Evolutionary conservation across 495 filamentous ascomycete genomes (phyloP).

Genomic region (Penicillium odoratum): DNA sequence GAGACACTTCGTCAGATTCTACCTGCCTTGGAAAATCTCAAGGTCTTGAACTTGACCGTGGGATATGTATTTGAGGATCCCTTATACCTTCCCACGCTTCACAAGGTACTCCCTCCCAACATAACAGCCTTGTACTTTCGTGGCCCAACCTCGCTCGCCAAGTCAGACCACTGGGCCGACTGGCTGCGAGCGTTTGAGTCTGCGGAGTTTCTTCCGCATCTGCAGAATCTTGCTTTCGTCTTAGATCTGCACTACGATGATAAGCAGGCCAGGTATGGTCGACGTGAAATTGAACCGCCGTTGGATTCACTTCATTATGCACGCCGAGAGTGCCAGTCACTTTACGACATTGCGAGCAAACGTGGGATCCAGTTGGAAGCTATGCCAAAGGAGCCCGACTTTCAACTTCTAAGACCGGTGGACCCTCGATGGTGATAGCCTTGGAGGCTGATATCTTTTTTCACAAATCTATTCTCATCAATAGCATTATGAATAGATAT

Average conservation of each 20-base stretch:
- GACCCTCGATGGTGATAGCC: constrained; percentile 1
- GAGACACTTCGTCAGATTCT: constrained; percentile 10
- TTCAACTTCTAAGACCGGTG: background rate
- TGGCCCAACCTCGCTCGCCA: constrained; percentile 20
- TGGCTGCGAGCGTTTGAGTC: constrained; percentile 24
- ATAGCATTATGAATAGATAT: background rate
- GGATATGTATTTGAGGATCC: constrained; percentile 25
- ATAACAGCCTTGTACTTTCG: constrained; percentile 23
- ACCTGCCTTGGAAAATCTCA: constrained; percentile 14
- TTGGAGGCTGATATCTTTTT: background rate
- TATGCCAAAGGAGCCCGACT: constrained; percentile 2
- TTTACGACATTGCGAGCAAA: constrained; percentile 12
- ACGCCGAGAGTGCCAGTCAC: constrained; percentile 16
- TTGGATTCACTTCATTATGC: constrained; percentile 15
- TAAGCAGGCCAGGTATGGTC: background rate
- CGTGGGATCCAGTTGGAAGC: constrained; percentile 16
- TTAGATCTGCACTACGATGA: constrained; percentile 22
- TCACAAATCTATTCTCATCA: background rate
- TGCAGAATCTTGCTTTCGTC: constrained; percentile 23
- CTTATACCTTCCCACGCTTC: constrained; percentile 13
- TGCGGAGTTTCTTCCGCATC: constrained; percentile 14
- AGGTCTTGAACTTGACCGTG: constrained; percentile 24
- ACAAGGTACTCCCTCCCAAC: constrained; percentile 21
- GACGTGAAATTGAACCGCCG: constrained; percentile 6
- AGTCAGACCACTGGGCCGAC: constrained; percentile 19